Evolutionary conservation across 2,329 filamentous ascomycete genomes (phyloP).

Genomic region (Aphanocladium album): DNA sequence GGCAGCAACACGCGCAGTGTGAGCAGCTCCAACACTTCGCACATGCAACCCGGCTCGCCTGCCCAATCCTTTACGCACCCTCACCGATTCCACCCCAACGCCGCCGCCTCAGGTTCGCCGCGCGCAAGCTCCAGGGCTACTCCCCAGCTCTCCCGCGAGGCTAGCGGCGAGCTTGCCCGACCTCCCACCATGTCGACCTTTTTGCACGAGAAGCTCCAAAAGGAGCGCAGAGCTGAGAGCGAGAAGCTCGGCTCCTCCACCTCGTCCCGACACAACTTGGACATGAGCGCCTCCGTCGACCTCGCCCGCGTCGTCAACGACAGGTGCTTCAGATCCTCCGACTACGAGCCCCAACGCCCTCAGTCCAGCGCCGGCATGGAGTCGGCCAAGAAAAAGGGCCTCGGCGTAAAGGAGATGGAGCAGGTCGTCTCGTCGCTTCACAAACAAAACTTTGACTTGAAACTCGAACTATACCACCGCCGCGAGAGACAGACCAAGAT

Average conservation of each 20-base stretch:
- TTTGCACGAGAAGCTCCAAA: slow-evolving; percentile 51
- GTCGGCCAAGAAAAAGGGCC: slow-evolving; percentile 42
- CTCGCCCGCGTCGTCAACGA: slow-evolving; percentile 30
- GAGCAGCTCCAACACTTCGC: slow-evolving; percentile 36
- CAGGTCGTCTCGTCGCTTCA: slow-evolving; percentile 63
- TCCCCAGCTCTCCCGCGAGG: slow-evolving; percentile 38
- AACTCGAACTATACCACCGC: slow-evolving; percentile 66
- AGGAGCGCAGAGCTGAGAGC: slow-evolving; percentile 44
- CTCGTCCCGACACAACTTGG: slow-evolving; percentile 31
- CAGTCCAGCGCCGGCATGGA: slow-evolving; percentile 39
- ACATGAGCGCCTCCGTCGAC: slow-evolving; percentile 36
- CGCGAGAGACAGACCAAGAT: slow-evolving; percentile 58
- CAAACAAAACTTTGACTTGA: slow-evolving; percentile 74
- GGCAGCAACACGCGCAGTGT: slow-evolving; percentile 39
- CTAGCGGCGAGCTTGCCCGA: slow-evolving; percentile 35
- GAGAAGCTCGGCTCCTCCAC: slow-evolving; percentile 32
- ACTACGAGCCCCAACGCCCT: slow-evolving; percentile 34
- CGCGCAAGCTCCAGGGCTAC: slow-evolving; percentile 36
- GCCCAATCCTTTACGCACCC: slow-evolving; percentile 30
- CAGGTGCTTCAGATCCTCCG: slow-evolving; percentile 34
- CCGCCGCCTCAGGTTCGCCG: slow-evolving; percentile 31
- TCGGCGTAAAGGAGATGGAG: slow-evolving; percentile 65
- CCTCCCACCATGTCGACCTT: slow-evolving; percentile 44
- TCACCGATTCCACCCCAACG: slow-evolving; percentile 37
- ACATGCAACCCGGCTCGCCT: slow-evolving; percentile 30